These are phyloP conservation scores for Penicillium pulvis DNA, from an alignment of 495 filamentous ascomycete genomes.

Conservation along the genomic window DNA sequence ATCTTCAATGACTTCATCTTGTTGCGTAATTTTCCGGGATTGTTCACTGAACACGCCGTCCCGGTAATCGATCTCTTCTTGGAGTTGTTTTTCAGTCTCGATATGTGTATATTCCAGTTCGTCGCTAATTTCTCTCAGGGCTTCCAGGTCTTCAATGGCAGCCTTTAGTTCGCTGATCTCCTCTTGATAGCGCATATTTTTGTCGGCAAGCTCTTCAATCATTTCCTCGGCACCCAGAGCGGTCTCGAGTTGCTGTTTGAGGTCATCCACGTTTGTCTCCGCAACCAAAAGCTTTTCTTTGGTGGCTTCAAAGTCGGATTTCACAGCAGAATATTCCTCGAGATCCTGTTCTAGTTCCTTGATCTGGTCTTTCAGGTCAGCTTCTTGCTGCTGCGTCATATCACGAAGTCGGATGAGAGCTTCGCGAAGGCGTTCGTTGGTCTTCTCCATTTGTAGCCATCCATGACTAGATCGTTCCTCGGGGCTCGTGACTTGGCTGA, in stretches of 20 bases:
- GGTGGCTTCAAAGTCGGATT: slow-evolving; percentile 67
- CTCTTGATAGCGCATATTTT: slow-evolving; percentile 78
- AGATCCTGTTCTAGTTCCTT: slow-evolving; percentile 77
- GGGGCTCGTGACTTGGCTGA: slow-evolving; percentile 78
- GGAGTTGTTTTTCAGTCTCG: slow-evolving; percentile 90
- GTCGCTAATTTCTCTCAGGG: slow-evolving; percentile 86
- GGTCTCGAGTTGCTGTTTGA: slow-evolving; percentile 87
- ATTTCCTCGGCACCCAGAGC: slow-evolving; percentile 86
- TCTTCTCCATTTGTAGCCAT: slow-evolving; percentile 87
- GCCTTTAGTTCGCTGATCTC: slow-evolving; percentile 79
- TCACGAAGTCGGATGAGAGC: slow-evolving; percentile 84
- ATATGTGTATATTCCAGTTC: slow-evolving; percentile 92
- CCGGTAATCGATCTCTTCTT: slow-evolving; percentile 85
- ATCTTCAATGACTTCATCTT: slow-evolving; percentile 79
- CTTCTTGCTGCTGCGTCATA: slow-evolving; percentile 80
- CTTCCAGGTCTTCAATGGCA: slow-evolving; percentile 82
- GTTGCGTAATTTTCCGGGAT: slow-evolving; percentile 55
- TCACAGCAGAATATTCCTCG: slow-evolving; percentile 68
- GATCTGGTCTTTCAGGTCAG: slow-evolving; percentile 75
- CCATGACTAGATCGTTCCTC: slow-evolving; percentile 85
- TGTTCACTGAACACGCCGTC: slow-evolving; percentile 80
- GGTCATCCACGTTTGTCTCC: slow-evolving; percentile 79
- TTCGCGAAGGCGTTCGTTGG: slow-evolving; percentile 85
- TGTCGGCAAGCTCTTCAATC: slow-evolving; percentile 87
- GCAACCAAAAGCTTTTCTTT: slow-evolving; percentile 71